Base-by-base conservation (phyloP, 306 rosid species). In the Prosopis cineraria region DNA sequence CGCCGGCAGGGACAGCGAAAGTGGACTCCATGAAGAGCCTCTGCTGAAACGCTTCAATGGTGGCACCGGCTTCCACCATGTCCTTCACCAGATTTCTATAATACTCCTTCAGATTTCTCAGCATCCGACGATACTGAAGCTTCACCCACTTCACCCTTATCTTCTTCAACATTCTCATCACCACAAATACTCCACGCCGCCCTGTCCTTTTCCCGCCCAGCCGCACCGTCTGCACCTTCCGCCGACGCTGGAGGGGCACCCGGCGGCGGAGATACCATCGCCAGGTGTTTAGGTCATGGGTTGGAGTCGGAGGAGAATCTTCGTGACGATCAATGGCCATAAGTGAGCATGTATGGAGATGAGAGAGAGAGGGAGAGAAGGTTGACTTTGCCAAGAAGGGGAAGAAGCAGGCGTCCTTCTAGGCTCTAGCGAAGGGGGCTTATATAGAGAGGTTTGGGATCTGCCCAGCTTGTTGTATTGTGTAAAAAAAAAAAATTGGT, bases 61-160 rank as follows among this genome's bases (percentile, higher is more conserved):
- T 78, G 3, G 86, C 81, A 0, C 88, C 64, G 4, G 86, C 89
- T 37, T 68, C 88, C 48, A 43, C 34, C 16, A 88, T n/a, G 16
- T 88, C 91, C 68, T 81, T 88, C 13, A 83, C 60, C 65, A 75
- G 3, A 8, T 74, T 78, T 58, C 13, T 55, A 40, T 85, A 87
- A 22, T 72, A 74, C 52, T 83, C 72, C 17, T 77, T 83, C 10
- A 85, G 44, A 76, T 74, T 87, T 73, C 52, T 87, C 77, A 87
- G 19, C 72, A 83, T 65, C 70, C 85, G 25, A 10, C 17, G 20
- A 71, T 82, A 87, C 33, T 76, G 79, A 40, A 85, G 39, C 68
- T 81, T 89, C n/a, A 87, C 59, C 89, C 90, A 87, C 73, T 58
- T 74, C 6, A 87, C 17, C 68, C 63, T 69, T 16, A 87, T 66